Conservation (phyloP, 2,329 filamentous ascomycete genomes). For the Sarocladium oryzae region DNA sequence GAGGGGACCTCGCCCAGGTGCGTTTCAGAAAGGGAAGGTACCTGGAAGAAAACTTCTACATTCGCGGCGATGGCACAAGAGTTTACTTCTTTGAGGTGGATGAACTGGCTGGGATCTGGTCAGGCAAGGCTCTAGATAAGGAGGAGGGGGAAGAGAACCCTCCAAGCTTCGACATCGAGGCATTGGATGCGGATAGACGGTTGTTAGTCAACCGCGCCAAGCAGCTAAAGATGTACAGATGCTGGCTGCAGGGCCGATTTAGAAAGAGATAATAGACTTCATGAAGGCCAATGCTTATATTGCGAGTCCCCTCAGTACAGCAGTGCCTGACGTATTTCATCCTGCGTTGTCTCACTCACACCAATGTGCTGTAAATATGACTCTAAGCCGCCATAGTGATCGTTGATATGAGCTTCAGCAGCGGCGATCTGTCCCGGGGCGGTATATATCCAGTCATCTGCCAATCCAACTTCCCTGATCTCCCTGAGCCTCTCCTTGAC, state of each 20-base stretch:
- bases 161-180: slow-evolving; percentile 60
- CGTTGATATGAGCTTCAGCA: slow-evolving; percentile 51
- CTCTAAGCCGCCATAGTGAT: slow-evolving; percentile 58
- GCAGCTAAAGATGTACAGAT: slow-evolving; percentile 96
- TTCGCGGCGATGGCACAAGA: slow-evolving; percentile 87
- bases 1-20: slow-evolving; percentile 92
- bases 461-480: slow-evolving; percentile 63
- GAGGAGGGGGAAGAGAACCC: slow-evolving; percentile 20
- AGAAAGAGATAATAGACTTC: slow-evolving; percentile 48
- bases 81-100: slow-evolving; percentile 96
- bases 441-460: slow-evolving; percentile 66
- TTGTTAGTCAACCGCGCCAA: slow-evolving; percentile 87
- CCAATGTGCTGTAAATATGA: slow-evolving; percentile 61
- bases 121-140: slow-evolving; percentile 29
- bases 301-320: slow-evolving; percentile 27
- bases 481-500: slow-evolving; percentile 59
- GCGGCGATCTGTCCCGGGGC: slow-evolving; percentile 55
- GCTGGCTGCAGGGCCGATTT: slow-evolving; percentile 87
- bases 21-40: slow-evolving; percentile 94
- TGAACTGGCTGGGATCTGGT: slow-evolving; percentile 77
- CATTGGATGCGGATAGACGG: slow-evolving; percentile 79
- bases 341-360: slow-evolving; percentile 39
- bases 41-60: slow-evolving; percentile 95
- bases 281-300: not conserved
- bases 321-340: slow-evolving; percentile 32